phyloP scores from a whole-genome alignment of 495 filamentous ascomycete species.

The Lichina pygmaea region DNA sequence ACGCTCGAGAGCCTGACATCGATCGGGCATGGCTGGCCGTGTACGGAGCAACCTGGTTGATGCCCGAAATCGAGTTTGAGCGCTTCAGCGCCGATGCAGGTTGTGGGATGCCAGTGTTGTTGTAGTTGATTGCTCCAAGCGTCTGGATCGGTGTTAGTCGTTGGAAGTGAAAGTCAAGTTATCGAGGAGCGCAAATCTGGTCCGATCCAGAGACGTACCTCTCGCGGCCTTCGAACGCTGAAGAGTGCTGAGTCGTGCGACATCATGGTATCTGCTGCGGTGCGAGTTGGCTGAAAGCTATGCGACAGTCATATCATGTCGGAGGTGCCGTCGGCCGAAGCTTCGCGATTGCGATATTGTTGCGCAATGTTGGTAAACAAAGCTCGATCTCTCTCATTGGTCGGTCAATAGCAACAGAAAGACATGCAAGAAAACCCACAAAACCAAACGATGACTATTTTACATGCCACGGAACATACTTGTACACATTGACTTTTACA shows the following conservation, averaged over 20 bases:
- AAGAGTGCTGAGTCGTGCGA: conserved; percentile 51
- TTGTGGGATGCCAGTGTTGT: conserved; percentile 48
- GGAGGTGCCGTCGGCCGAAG: too few species aligned
- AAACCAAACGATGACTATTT: background rate
- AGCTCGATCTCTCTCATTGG: background rate
- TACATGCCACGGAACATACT: background rate
- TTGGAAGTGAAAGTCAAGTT: background rate
- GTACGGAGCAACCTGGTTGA: conserved; percentile 28
- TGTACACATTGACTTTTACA: too few species aligned
- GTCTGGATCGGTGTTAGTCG: conserved; percentile 22
- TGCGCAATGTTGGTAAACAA: conserved; percentile 2
- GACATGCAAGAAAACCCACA: background rate
- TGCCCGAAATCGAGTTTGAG: conserved; percentile 51
- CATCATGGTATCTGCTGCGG: conserved; percentile 18
- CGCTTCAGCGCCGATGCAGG: conserved; percentile 91
- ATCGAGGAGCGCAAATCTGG: background rate
- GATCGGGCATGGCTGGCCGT: conserved; percentile 50
- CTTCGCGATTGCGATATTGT: background rate
- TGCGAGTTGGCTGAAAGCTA: too few species aligned
- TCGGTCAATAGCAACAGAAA: background rate
- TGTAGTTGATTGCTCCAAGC: conserved; percentile 49
- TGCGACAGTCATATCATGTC: too few species aligned
- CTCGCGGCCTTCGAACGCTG: conserved; percentile 45
- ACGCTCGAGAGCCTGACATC: conserved; percentile 59
- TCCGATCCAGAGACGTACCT: conserved; percentile 20